Base-by-base conservation (phyloP, 2,329 filamentous ascomycete species). In the Pestalotiopsis sp. region DNA sequence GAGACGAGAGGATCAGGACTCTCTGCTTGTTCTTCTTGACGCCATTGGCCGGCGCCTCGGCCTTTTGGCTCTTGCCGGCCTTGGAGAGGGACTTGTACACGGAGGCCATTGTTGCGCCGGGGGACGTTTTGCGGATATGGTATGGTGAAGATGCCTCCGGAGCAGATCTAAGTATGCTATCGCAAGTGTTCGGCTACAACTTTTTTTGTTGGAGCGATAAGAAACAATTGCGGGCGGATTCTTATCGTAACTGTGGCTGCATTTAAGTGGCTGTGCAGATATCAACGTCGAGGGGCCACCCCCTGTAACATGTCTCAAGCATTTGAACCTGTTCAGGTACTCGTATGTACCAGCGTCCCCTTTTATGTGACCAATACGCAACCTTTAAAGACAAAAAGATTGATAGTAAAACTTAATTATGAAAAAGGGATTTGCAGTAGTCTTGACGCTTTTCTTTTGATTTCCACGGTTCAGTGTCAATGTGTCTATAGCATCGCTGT, bases 1-100 rank as follows among this genome's bases (percentile, higher is more conserved):
- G 87, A 27, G 95, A 98, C 31, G 93, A 96, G 75, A 99, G 86
- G 76, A 98, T 95, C 72, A 99, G 85, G 66, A 98, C 93, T 76
- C 94, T 86, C 81, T 91, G 90, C 83, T 89, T 91, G 78, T 90
- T 92, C 82, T 87, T 92, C 78, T 83, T 86, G 61, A 83, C 75
- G 69, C 84, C 85, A 79, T 84, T 85, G 71, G 79, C 82, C 65
- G 80, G 82, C 39, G 79, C 83, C 61, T 89, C 85, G 65, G 82
- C 77, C 67, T 84, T 82, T 73, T 87, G 87, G 65, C 83, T 80
- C 70, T 81, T 81, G 67, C 81, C 83, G 67, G 82, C 80, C 80
- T 92, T 93, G 5, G 90, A 91, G 66, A 94, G 83, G 17, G 91
- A 90, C 78, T 93, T 93, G 83, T 93, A 93, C 31, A 93, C 91